Percentiles rank a stretch among this genome's conserved stretches.
These are phyloP conservation scores for Hysterangium stoloniferum DNA, from an alignment of 768 basidiomycete species.

Conservation along the genomic window DNA sequence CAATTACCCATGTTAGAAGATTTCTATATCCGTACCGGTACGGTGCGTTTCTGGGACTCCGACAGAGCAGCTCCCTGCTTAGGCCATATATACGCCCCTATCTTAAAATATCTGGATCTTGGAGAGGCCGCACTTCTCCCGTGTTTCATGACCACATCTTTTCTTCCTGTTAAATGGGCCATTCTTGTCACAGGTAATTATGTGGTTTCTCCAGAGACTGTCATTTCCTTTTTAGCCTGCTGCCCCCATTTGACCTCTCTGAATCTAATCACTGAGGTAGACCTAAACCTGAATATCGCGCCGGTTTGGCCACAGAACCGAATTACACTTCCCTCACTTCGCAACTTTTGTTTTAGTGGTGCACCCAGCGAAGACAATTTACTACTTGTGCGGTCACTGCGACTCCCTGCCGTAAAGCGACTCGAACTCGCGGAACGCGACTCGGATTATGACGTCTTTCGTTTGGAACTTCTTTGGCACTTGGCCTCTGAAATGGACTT, in stretches of 20 bases:
- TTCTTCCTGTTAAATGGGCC: background rate
- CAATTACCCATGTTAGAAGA: background rate
- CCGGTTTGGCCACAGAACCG: background rate
- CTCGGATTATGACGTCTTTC: background rate
- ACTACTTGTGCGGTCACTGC: background rate
- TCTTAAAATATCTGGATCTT: background rate
- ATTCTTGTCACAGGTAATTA: background rate
- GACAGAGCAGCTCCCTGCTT: background rate
- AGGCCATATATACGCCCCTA: background rate
- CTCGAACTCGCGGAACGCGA: background rate
- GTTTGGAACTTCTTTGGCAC: background rate
- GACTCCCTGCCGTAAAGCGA: background rate
- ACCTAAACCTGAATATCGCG: no score
- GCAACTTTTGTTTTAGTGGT: background rate
- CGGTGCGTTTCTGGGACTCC: background rate
- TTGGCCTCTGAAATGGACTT: background rate
- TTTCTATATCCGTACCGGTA: background rate
- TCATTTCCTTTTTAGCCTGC: background rate
- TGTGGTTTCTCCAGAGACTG: background rate
- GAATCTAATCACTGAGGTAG: background rate
- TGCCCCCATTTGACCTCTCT: background rate
- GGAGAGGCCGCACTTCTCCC: background rate
- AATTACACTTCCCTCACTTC: background rate
- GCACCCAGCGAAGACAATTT: background rate
- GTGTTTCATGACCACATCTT: background rate